phyloP scores from a whole-genome alignment of 768 basidiomycete genomes.

The Rhizopogon vinicolor region DNA sequence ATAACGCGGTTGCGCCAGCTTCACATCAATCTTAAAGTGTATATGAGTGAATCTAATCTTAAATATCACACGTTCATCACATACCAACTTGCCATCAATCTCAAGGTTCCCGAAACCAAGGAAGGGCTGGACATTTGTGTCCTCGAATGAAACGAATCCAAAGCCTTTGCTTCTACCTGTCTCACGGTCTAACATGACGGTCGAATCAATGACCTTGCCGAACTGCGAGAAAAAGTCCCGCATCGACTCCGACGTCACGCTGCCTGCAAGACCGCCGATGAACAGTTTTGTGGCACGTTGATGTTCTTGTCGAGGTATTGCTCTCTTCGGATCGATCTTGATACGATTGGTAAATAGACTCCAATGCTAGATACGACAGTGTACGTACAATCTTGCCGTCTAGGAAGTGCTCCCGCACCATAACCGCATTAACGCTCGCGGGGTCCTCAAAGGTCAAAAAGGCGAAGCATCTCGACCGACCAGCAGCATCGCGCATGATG shows the following conservation, averaged over 20 bases:
- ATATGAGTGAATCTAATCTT: neutral
- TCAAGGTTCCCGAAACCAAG: constrained; percentile 86
- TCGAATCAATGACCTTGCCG: constrained; percentile 95
- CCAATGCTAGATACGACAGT: constrained; percentile 18
- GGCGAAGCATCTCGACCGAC: constrained; percentile 94
- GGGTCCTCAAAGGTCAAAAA: constrained; percentile 96
- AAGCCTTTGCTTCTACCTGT: constrained; percentile 95
- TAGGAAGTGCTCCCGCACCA: constrained; percentile 91
- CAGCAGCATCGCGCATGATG: constrained; percentile 96
- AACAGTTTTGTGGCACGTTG: constrained; percentile 92
- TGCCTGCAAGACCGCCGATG: constrained; percentile 89
- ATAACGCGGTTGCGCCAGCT: constrained; percentile 89
- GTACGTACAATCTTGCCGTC: constrained; percentile 93
- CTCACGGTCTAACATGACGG: constrained; percentile 97
- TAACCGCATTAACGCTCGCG: constrained; percentile 89
- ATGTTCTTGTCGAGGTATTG: constrained; percentile 95
- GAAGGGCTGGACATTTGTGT: constrained; percentile 85
- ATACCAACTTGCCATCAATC: constrained; percentile 91
- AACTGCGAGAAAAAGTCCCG: constrained; percentile 91
- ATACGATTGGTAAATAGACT: constrained; percentile 7
- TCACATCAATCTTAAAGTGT: constrained; percentile 82
- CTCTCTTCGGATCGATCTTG: constrained; percentile 99
- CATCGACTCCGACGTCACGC: constrained; percentile 92
- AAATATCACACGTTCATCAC: constrained; percentile 21
- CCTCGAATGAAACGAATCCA: constrained; percentile 95